Base-by-base conservation (phyloP, 306 rosid species). In the Ochetophila trinervis region DNA sequence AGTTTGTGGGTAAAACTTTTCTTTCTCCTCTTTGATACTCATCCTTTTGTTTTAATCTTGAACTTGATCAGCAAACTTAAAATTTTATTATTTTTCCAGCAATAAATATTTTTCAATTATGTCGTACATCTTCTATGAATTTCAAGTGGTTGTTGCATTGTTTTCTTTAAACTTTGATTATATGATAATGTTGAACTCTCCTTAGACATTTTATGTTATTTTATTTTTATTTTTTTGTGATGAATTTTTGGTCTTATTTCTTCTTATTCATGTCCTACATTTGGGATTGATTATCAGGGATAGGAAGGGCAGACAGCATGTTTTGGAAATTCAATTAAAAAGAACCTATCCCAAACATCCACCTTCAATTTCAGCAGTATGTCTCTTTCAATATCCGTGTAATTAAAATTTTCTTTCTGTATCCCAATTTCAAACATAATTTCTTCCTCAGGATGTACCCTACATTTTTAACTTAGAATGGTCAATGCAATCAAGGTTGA, bases 331-430 rank as follows among this genome's bases (percentile, higher is more conserved):
- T 63, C 72, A 69, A 10, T 53, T 78, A 61, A 76, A 78, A 37
- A 60, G 42, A 63, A 17, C 65, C 67, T 76, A 78, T 62, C 79
- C 83, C 63, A 70, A 53, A 57, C 65, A 53, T 34, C 71, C 80
- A 48, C 80, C 83, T 40, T 60, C 77, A 14, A 52, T 79, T 53
- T 79, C 80, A 56, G 77, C 80, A 16, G 83, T 70, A 54, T 35
- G 69, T 60, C 34, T 65, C 53, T 51, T 70, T 30, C 16, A 40
- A 24, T 37, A 19, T 21, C 8, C n/a, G 36, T 2, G 6, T 47
- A 13, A 18, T 70, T 65, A 49, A 62, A 14, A 11, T 53, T 50
- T 44, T 62, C 18, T 60, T 10, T 20, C 60, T 65, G 50, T 14
- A 23, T 19, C 40, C 30, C 34, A 12, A 4, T 21, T 53, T 60